Base-by-base conservation (phyloP, 352 stramenopile species). In the Phytopythium helicoides region DNA sequence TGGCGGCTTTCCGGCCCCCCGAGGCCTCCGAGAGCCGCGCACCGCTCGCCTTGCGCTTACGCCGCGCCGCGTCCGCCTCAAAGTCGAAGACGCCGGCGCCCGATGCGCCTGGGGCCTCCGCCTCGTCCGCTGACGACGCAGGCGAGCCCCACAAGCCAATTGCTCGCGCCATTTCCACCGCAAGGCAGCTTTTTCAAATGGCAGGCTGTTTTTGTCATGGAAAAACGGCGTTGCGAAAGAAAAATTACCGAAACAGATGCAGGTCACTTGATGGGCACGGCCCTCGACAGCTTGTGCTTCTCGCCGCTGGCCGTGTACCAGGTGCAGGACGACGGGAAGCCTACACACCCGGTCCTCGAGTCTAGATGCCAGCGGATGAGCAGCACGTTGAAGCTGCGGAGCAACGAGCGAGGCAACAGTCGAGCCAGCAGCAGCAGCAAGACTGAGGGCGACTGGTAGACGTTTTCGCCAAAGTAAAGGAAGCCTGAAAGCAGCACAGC, bases 111-210 rank as follows among this genome's bases (percentile, higher is more conserved):
- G n/a, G 19, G 6, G 42, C 46, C 6, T 68, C 58, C 12, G 33
- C 55, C 33, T 84, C 76, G 39, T 82, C 73, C 25, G 51, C 56
- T 0, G 75, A 86, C 28, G 76, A 86, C 16, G 76, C 41, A 23
- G 76, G 76, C 12, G 76, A 86, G 60, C 62, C 66, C 44, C 76
- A 86, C 34, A 80, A 57, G 6, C 62, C 71, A 16, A 53, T 53
- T 41, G 39, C 22, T 35, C 40, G 38, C 49, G 36, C 36, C 36
- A 41, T 33, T 33, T 33, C 28, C 28, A n/a, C n/a, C n/a, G n/a
- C n/a, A n/a, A n/a, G n/a, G n/a, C n/a, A n/a, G n/a, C n/a, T 33
- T 33, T 33, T 33, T 33, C 28, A 33, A 33, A 33, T 33, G 28
- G n/a, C n/a, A n/a, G n/a, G n/a, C n/a, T n/a, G n/a, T n/a, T n/a